Evolutionary conservation across 2,329 filamentous ascomycete genomes (phyloP).

Genomic region (Sclerotinia borealis): DNA sequence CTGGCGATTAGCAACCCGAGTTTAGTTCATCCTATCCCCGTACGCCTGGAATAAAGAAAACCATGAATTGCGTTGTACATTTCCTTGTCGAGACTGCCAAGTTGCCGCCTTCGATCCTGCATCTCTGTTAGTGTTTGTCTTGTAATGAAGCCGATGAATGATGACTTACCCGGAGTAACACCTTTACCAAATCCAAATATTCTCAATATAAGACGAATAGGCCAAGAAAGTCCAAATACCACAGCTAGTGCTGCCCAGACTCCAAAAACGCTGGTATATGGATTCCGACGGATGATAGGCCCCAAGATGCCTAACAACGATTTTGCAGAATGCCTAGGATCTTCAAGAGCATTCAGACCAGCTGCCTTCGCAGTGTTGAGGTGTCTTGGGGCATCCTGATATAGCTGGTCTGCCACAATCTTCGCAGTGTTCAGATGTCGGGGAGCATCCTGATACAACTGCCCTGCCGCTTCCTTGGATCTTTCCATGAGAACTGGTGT

Average conservation of each 20-base stretch:
- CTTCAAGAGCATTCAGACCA: neutral
- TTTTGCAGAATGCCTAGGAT: slow-evolving; percentile 1
- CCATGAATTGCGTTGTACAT: slow-evolving; percentile 6
- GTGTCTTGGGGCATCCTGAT: neutral
- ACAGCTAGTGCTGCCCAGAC: neutral
- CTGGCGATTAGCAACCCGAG: neutral
- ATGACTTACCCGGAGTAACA: neutral
- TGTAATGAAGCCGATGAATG: neutral
- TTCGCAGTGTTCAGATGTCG: neutral
- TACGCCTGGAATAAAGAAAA: neutral
- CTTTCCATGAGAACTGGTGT: neutral
- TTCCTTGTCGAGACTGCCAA: slow-evolving; percentile 1
- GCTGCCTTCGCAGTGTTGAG: neutral
- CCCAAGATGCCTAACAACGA: neutral
- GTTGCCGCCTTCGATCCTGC: neutral
- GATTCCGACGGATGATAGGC: neutral
- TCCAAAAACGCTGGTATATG: neutral
- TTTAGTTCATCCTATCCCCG: neutral
- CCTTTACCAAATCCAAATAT: slow-evolving; percentile 8
- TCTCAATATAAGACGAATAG: neutral
- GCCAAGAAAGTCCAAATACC: neutral
- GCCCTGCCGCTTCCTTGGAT: neutral
- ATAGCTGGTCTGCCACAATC: neutral
- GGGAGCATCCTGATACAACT: slow-evolving; percentile 2
- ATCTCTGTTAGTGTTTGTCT: neutral